A percentile compares a stretch with the other conserved stretches of the same genome.
These are phyloP conservation scores for Oryza punctata DNA, from an alignment of 176 grass and related monocot genomes.

Conservation along the genomic window DNA sequence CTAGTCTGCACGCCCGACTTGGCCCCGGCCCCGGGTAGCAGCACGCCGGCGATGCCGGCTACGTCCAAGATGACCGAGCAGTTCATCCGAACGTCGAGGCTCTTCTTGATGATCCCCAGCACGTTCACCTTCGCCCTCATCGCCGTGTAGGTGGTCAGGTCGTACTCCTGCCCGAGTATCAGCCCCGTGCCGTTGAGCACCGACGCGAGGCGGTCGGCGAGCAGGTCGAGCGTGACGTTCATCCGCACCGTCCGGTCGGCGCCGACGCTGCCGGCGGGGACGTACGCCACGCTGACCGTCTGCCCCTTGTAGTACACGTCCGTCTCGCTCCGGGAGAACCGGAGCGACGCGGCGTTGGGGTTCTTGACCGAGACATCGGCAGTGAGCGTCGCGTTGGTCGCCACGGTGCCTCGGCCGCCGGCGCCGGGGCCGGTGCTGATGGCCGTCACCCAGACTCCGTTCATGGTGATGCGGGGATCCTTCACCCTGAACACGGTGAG, in stretches of 20 bases:
- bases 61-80: conserved; percentile 46
- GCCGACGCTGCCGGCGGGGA: conserved; percentile 50
- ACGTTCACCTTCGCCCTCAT: conserved; percentile 53
- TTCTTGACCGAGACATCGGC: conserved; percentile 81
- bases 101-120: conserved; percentile 68
- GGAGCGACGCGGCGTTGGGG: conserved; percentile 68
- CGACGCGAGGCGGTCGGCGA: conserved; percentile 47
- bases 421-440: conserved; percentile 19
- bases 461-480: conserved; percentile 58
- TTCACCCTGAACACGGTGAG: conserved; percentile 84
- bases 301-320: conserved; percentile 46
- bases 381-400: conserved; percentile 60
- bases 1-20: conserved; percentile 29
- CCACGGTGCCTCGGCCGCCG: background rate
- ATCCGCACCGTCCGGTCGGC: conserved; percentile 41
- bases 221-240: conserved; percentile 69
- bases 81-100: conserved; percentile 55
- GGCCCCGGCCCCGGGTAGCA: background rate
- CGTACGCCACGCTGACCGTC: conserved; percentile 58
- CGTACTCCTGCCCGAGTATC: conserved; percentile 41
- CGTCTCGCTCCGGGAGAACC: conserved; percentile 54
- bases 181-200: conserved; percentile 41
- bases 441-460: conserved; percentile 52
- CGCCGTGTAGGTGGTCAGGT: conserved; percentile 61
- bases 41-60: conserved; percentile 8